Base-by-base conservation (phyloP, 1,139 yeast genomes). In the Candida sojae region DNA sequence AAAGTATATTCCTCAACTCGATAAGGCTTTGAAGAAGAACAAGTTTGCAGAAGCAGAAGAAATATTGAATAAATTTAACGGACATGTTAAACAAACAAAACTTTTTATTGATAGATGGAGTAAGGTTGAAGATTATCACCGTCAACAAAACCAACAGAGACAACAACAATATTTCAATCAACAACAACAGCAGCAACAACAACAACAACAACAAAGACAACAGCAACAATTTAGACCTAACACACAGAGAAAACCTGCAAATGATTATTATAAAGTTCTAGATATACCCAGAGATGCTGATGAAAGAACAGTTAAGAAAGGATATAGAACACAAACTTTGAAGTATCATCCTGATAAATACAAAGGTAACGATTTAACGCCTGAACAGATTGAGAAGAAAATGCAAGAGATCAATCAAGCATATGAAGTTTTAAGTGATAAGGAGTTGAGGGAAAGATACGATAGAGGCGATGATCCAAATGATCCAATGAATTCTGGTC, bases 381-480 rank as follows among this genome's bases (percentile, higher is more conserved):
- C 82, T n/a, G 91, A 86, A 28, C 80, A 87, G 53, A 86, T 87
- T 37, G 96, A 90, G 64, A 73, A 73, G 41, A 89, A 88, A 59
- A 93, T 93, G 95, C 91, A 96, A 49, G 92, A 86, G 45, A 88
- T 93, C 54, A 93, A 93, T 66, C 90, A 87, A 62, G 99, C 99
- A 0, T 92, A 93, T 63, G 98, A 92, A 61, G 84, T 87, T 3
- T 72, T 93, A 43, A 80, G 92, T 8, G 82, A 87, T 56, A 79
- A 80, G 2, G 88, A 84, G 44, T 71, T 80, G 51, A 79, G 85
- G 49, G 80, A 73, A 49, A 75, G 86, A 45, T 89, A 87, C 60
- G 96, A 91, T 63, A 57, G 72, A 34, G 89, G 90, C 7, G 82
- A 77, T 45, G 86, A 81, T 59, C 85, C 86, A 5, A 80, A 80